Conservation (phyloP, 2,329 filamentous ascomycete species). For the Paraconiothyrium brasiliense region DNA sequence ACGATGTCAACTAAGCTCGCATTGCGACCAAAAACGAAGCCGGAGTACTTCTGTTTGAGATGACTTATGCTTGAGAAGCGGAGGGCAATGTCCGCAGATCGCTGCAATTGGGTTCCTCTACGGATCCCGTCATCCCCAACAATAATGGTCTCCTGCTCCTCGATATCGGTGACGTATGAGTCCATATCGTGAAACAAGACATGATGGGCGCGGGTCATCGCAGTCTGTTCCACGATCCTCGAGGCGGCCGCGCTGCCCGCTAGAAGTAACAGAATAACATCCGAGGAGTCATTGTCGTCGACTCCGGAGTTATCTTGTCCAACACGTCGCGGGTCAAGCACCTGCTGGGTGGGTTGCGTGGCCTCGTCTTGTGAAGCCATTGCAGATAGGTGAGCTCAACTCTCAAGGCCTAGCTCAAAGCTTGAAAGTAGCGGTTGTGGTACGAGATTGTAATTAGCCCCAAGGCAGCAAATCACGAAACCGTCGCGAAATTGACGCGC, state of each 20-base stretch:
- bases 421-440: background rate
- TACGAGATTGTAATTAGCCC: background rate
- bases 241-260: conserved; percentile 79
- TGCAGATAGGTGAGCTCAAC: background rate
- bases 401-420: background rate
- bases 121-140: conserved; percentile 48
- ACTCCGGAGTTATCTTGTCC: conserved; percentile 86
- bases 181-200: conserved; percentile 60
- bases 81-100: conserved; percentile 73
- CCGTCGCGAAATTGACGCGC: background rate
- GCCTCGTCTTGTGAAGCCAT: conserved; percentile 46
- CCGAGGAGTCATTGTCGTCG: conserved; percentile 81
- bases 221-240: conserved; percentile 70
- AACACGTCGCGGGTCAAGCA: conserved; percentile 80
- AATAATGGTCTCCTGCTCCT: conserved; percentile 58
- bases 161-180: conserved; percentile 48
- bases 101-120: conserved; percentile 9
- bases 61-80: conserved; percentile 72
- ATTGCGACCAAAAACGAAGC: conserved; percentile 90
- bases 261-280: conserved; percentile 89
- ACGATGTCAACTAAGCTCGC: conserved; percentile 74
- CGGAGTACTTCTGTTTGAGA: conserved; percentile 72
- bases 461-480: conserved; percentile 8
- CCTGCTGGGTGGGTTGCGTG: conserved; percentile 76
- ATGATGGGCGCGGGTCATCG: conserved; percentile 63